These are phyloP conservation scores for Saraca asoca DNA, from an alignment of 331 rosid species.

Conservation along the genomic window DNA sequence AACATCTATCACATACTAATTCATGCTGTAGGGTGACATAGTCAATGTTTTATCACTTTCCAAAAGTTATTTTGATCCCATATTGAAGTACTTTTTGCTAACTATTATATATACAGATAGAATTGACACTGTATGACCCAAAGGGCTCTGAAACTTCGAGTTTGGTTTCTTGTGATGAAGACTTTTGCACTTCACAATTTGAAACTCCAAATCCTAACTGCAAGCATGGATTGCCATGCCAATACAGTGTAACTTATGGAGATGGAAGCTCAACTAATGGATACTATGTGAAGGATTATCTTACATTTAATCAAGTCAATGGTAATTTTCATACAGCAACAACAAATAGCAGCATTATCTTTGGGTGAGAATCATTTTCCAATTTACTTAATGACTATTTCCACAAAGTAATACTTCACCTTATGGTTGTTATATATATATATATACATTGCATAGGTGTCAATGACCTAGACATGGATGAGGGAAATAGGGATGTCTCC, in stretches of 20 bases:
- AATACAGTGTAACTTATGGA: slow-evolving; percentile 70
- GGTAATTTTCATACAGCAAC: slow-evolving; percentile 46
- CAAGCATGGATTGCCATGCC: slow-evolving; percentile 55
- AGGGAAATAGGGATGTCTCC: no score
- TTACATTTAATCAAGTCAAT: slow-evolving; percentile 50
- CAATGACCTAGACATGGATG: no score
- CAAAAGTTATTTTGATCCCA: neutral
- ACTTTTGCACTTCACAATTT: slow-evolving; percentile 61
- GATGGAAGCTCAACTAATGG: slow-evolving; percentile 86
- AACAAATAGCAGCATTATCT: slow-evolving; percentile 50
- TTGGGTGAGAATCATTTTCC: slow-evolving; percentile 67
- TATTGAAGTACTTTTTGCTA: slow-evolving; percentile 22
- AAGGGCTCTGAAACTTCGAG: slow-evolving; percentile 58
- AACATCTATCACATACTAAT: slow-evolving; percentile 4
- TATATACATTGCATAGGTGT: slow-evolving; percentile 14
- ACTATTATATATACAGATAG: slow-evolving; percentile 55
- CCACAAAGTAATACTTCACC: no score
- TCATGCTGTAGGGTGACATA: neutral
- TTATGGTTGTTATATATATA: neutral
- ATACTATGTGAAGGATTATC: slow-evolving; percentile 63
- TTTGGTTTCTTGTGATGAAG: slow-evolving; percentile 57
- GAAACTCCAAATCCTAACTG: slow-evolving; percentile 59
- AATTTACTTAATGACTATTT: neutral
- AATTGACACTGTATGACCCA: slow-evolving; percentile 59
- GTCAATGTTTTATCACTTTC: slow-evolving; percentile 24